phyloP scores from a whole-genome alignment of 1,284 basidiomycete species.

The Kwoniella shivajii region DNA sequence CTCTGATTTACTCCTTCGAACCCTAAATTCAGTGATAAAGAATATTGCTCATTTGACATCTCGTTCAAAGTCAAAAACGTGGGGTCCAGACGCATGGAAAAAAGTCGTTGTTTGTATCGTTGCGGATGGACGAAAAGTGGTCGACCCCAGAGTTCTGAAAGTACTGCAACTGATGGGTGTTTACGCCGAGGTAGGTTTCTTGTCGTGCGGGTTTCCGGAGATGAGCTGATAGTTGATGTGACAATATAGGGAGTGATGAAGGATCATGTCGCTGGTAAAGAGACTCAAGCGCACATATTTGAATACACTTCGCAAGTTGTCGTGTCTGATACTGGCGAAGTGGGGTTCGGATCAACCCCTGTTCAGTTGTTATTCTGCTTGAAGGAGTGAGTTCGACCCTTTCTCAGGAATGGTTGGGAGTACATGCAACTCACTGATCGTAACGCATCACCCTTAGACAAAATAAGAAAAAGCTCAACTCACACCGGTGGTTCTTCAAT shows the following conservation, averaged over 20 bases:
- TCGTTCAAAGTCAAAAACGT: slow-evolving; percentile 79
- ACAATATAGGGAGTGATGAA: slow-evolving; percentile 81
- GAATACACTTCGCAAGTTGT: slow-evolving; percentile 77
- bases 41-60: slow-evolving; percentile 83
- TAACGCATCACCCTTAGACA: slow-evolving; percentile 57
- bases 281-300: slow-evolving; percentile 91
- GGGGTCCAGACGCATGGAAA: slow-evolving; percentile 93
- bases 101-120: slow-evolving; percentile 91
- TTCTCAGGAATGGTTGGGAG: background rate
- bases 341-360: slow-evolving; percentile 76
- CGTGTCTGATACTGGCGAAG: slow-evolving; percentile 81
- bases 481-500: slow-evolving; percentile 97
- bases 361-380: slow-evolving; percentile 92
- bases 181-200: slow-evolving; percentile 87
- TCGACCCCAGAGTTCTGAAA: slow-evolving; percentile 66
- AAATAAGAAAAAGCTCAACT: slow-evolving; percentile 94
- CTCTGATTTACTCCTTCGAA: slow-evolving; percentile 76
- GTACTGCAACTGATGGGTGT: slow-evolving; percentile 75
- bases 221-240: slow-evolving; percentile 55
- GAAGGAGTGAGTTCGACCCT: slow-evolving; percentile 61
- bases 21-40: slow-evolving; percentile 93
- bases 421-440: background rate
- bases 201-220: background rate
- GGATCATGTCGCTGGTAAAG: slow-evolving; percentile 86
- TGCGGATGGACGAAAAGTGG: slow-evolving; percentile 85